Evolutionary conservation across 768 basidiomycete species (phyloP).

Genomic region (Rhizopogon vesiculosus): DNA sequence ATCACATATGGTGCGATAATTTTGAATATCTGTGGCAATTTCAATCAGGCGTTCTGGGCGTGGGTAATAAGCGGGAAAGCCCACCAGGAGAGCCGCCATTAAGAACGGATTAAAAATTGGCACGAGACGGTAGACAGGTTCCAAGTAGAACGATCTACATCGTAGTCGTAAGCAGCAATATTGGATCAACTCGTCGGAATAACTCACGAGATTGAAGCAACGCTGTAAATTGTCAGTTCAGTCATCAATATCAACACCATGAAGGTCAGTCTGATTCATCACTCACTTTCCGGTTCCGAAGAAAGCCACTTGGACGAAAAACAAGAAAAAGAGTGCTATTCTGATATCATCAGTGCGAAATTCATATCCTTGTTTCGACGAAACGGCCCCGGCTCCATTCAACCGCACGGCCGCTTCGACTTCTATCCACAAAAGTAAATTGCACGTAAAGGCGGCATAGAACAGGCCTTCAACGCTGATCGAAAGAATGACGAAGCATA

Average conservation of each 20-base stretch:
- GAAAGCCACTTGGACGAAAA: conserved; percentile 84
- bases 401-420: conserved; percentile 42
- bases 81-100: conserved; percentile 71
- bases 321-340: conserved; percentile 77
- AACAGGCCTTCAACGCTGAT: conserved; percentile 82
- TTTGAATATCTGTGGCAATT: conserved; percentile 60
- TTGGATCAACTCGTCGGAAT: background rate
- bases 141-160: conserved; percentile 74
- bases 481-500: conserved; percentile 74
- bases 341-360: conserved; percentile 61
- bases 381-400: background rate
- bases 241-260: background rate
- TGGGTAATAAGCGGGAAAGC: conserved; percentile 7
- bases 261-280: background rate
- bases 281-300: conserved; percentile 83
- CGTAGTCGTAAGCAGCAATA: background rate
- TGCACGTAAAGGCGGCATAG: conserved; percentile 62
- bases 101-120: conserved; percentile 84
- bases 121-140: conserved; percentile 82
- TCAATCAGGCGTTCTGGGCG: conserved; percentile 3
- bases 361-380: conserved; percentile 25
- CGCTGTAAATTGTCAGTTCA: conserved; percentile 34
- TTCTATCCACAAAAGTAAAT: conserved; percentile 63
- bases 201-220: conserved; percentile 78
- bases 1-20: conserved; percentile 79